Conservation (phyloP, 2,329 filamentous ascomycete species). For the Aspergillus sp. region DNA sequence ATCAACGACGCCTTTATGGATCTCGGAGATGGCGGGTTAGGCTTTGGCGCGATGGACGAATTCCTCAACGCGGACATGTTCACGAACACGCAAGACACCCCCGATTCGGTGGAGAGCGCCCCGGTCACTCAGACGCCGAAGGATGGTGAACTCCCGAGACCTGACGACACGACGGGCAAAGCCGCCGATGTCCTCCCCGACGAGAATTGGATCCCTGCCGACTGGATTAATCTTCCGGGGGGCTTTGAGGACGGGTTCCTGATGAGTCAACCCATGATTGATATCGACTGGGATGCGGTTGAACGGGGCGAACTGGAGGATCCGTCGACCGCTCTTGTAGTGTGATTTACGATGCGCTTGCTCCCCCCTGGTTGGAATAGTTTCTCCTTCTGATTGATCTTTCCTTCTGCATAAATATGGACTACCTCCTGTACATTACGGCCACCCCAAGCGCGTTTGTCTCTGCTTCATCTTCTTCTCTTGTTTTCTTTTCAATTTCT, state of each 20-base stretch:
- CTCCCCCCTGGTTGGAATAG: conserved; percentile 1
- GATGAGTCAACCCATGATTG: conserved; percentile 28
- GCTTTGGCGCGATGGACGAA: conserved; percentile 37
- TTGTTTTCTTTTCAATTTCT: conserved; percentile 2
- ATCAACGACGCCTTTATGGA: conserved; percentile 40
- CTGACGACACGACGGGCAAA: conserved; percentile 30
- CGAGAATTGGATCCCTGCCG: conserved; percentile 30
- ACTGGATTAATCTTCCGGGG: conserved; percentile 34
- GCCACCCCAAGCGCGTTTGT: conserved; percentile 1
- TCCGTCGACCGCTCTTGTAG: conserved; percentile 26
- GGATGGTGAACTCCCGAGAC: conserved; percentile 33
- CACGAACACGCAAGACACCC: conserved; percentile 33
- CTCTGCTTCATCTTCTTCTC: conserved; percentile 6
- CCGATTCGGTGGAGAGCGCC: conserved; percentile 37
- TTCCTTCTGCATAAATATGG: conserved; percentile 17
- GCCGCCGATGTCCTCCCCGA: conserved; percentile 21
- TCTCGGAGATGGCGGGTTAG: conserved; percentile 29
- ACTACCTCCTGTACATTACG: conserved; percentile 20
- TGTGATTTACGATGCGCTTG: conserved; percentile 18
- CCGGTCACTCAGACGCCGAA: conserved; percentile 38
- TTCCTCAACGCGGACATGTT: conserved; percentile 39
- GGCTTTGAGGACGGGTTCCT: conserved; percentile 23
- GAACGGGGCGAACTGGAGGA: conserved; percentile 31
- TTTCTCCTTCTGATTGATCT: conserved; percentile 12
- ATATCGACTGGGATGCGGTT: conserved; percentile 42